Base-by-base conservation (phyloP, 2,329 filamentous ascomycete genomes). In the Lizonia empirigonia region DNA sequence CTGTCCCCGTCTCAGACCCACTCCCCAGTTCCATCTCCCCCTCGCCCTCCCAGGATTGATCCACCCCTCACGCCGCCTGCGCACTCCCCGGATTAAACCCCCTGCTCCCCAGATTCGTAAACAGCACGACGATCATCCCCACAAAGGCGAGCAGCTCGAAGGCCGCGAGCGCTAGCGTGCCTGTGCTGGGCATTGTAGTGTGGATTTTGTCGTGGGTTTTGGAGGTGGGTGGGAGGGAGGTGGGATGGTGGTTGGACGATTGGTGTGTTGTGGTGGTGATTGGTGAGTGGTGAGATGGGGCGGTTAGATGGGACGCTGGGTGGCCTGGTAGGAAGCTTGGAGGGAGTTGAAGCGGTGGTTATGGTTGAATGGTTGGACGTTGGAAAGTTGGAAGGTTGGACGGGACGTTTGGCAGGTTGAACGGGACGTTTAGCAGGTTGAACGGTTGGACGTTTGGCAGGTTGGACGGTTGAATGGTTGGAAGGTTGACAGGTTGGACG, bases 81-180 rank as follows among this genome's bases (percentile, higher is more conserved):
- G n/a, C n/a, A n/a, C n/a, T n/a, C n/a, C n/a, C n/a, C n/a, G 49
- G 49, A 7, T 46, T 37, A 23, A 52, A 52, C 24, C 49, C 49
- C 9, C 38, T 35, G 5, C 47, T 42, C 1, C 49, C 49, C 2
- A 52, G 37, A 4, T 20, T 37, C 4, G 16, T 37, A 37, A 52
- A 52, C 20, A 52, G 38, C 4, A 52, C n/a, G 2, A 44, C 37
- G 5, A 52, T 37, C 44, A 52, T 47, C 1, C 32, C 33, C 0
- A 52, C 9, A 27, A 52, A 52, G 0, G 44, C 49, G 3, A 47
- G 26, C 13, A 52, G 49, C 18, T 52, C 49, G 49, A 52, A 42
- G 16, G 12, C 10, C 1, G 37, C 30, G 7, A 52, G 1, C 1
- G 38, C 42, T 26, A 46, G 16, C 6, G 42, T 46, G 30, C 9